Percentiles rank a stretch among this genome's conserved stretches.
Conservation (phyloP, 768 basidiomycete genomes). For the Phylloporus arenicola region DNA sequence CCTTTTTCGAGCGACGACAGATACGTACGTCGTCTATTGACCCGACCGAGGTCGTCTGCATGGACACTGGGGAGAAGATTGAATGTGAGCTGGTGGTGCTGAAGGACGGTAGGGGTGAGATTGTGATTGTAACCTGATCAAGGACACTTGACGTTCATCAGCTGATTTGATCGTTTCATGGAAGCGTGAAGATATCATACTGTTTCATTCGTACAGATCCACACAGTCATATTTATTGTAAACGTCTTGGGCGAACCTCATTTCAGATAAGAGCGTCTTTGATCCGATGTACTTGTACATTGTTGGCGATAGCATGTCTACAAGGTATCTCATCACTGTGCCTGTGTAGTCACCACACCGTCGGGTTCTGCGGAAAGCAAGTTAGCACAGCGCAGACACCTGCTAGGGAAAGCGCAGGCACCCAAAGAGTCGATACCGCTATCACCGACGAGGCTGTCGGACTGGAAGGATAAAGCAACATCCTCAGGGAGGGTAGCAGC, state of each 20-base stretch:
- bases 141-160: not conserved
- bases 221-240: not conserved
- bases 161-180: not conserved
- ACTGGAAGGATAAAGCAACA: not conserved
- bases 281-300: not conserved
- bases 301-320: not conserved
- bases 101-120: conserved; percentile 85
- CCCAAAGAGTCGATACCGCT: conserved; percentile 14
- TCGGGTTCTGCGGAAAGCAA: conserved; percentile 14
- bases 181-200: not conserved
- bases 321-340: not conserved
- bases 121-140: conserved; percentile 71
- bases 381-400: not conserved
- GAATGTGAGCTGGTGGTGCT: conserved; percentile 90
- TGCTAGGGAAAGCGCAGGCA: not conserved
- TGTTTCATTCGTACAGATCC: not conserved
- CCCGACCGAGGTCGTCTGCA: conserved; percentile 83
- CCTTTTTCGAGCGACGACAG: conserved; percentile 77
- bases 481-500: conserved; percentile 7
- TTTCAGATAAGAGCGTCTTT: not conserved
- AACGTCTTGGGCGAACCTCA: not conserved
- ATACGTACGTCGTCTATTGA: conserved; percentile 80
- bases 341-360: not conserved
- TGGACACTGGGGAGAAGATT: conserved; percentile 89
- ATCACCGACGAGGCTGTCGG: not conserved